Conservation (phyloP, 1,139 yeast genomes). For the Tardiomyces depauwii region DNA sequence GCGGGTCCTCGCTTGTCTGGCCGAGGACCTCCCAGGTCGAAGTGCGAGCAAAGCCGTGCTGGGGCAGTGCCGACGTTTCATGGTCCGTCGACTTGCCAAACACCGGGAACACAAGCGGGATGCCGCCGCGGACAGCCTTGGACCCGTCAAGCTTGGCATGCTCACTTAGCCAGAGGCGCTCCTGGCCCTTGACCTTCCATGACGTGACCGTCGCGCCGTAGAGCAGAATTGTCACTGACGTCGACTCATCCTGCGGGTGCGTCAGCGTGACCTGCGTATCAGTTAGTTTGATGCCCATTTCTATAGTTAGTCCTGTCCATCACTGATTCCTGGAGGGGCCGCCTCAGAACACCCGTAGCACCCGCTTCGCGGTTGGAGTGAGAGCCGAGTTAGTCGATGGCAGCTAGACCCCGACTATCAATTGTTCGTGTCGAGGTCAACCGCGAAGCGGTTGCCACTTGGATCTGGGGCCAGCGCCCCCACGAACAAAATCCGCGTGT, state of each 20-base stretch:
- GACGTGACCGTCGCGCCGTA: conserved; percentile 85
- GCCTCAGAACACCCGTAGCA: no score
- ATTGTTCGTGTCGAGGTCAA: no score
- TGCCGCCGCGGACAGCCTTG: conserved; percentile 93
- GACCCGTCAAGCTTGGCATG: conserved; percentile 84
- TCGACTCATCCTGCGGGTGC: conserved; percentile 40
- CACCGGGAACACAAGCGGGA: conserved; percentile 88
- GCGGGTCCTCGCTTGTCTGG: conserved; percentile 48
- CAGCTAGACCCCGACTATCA: no score
- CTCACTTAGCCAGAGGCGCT: conserved; percentile 51
- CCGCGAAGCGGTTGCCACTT: no score
- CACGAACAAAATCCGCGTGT: no score
- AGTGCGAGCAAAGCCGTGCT: conserved; percentile 92
- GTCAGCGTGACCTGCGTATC: conserved; percentile 52
- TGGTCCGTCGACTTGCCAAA: conserved; percentile 63
- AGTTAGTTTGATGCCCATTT: conserved; percentile 52
- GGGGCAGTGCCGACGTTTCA: conserved; percentile 52
- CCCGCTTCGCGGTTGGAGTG: no score
- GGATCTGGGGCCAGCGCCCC: no score
- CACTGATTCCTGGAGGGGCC: no score
- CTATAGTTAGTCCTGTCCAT: not conserved
- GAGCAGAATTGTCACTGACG: conserved; percentile 57
- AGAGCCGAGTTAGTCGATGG: no score
- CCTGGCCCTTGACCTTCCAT: conserved; percentile 63
- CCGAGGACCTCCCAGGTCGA: conserved; percentile 90